These are phyloP conservation scores for Amanita rubescens DNA, from an alignment of 768 basidiomycete genomes.

Conservation along the genomic window DNA sequence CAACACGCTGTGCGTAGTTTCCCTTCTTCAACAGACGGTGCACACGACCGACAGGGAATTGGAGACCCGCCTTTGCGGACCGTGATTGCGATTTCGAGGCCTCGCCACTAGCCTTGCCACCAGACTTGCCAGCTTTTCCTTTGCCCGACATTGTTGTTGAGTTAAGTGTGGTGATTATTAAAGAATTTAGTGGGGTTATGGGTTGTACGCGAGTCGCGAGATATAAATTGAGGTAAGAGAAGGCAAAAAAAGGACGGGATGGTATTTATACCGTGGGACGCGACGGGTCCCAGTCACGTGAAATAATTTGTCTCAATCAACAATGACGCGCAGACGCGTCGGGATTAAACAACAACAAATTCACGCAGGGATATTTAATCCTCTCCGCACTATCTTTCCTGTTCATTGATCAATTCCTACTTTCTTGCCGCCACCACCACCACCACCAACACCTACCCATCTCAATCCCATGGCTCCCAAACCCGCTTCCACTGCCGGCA, in stretches of 20 bases:
- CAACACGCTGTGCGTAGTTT: constrained; percentile 83
- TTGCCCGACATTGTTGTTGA: constrained; percentile 40
- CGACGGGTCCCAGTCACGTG: constrained; percentile 15
- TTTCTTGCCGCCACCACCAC: constrained; percentile 21
- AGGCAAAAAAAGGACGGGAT: constrained; percentile 16
- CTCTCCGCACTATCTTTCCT: constrained; percentile 8
- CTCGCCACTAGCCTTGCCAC: constrained; percentile 43
- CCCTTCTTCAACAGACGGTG: constrained; percentile 85
- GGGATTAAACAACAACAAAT: constrained; percentile 38
- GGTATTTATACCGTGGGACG: constrained; percentile 28
- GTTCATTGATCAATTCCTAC: constrained; percentile 15
- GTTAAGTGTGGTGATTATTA: constrained; percentile 9
- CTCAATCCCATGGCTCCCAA: constrained; percentile 61
- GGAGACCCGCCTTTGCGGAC: constrained; percentile 67
- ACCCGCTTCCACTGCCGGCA: constrained; percentile 77
- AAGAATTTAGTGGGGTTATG: neutral
- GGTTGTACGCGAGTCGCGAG: constrained; percentile 8
- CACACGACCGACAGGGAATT: constrained; percentile 90
- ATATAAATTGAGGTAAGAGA: constrained; percentile 6
- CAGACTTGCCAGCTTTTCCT: constrained; percentile 38
- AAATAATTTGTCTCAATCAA: constrained; percentile 13
- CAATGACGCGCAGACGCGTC: constrained; percentile 22
- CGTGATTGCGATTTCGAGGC: constrained; percentile 55
- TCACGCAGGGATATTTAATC: constrained; percentile 39
- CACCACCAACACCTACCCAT: constrained; percentile 1